phyloP scores from a whole-genome alignment of 2,329 filamentous ascomycete species.

The Fusarium graminum region DNA sequence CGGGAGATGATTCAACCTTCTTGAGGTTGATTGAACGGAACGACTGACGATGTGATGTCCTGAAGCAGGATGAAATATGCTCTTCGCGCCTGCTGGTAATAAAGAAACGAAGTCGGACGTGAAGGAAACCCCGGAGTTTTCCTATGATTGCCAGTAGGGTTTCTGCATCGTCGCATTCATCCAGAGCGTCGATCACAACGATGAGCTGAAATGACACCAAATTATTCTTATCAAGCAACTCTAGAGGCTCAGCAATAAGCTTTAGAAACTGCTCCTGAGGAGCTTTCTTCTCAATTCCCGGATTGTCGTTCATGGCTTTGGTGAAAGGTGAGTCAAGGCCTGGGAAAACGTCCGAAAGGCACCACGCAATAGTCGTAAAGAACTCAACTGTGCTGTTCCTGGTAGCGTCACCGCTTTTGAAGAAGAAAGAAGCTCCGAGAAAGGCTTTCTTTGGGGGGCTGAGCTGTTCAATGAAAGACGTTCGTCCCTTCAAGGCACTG shows the following conservation, averaged over 20 bases:
- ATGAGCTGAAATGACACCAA: background rate
- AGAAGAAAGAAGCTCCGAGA: constrained; percentile 27
- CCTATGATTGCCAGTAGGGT: constrained; percentile 4
- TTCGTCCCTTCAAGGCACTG: background rate
- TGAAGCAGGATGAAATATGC: constrained; percentile 3
- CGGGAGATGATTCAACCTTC: background rate
- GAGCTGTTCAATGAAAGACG: background rate
- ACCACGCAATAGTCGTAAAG: constrained; percentile 11
- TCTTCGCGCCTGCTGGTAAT: constrained; percentile 19
- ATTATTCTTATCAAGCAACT: background rate
- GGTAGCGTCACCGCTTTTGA: constrained; percentile 15
- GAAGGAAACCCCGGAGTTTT: background rate
- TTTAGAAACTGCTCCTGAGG: constrained; percentile 5
- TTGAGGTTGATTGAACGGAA: background rate
- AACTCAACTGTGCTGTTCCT: constrained; percentile 2
- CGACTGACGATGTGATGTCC: background rate
- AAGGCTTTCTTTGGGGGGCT: background rate
- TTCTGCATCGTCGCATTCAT: constrained; percentile 18
- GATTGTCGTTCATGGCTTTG: constrained; percentile 2
- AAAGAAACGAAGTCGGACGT: constrained; percentile 18
- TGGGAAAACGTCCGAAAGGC: background rate
- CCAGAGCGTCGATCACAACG: constrained; percentile 21
- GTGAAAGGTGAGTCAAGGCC: background rate
- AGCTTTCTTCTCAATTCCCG: constrained; percentile 2
- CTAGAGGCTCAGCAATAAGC: constrained; percentile 8